These are phyloP conservation scores for Ustilago trichophora DNA, from an alignment of 1,284 basidiomycete species.

Conservation along the genomic window DNA sequence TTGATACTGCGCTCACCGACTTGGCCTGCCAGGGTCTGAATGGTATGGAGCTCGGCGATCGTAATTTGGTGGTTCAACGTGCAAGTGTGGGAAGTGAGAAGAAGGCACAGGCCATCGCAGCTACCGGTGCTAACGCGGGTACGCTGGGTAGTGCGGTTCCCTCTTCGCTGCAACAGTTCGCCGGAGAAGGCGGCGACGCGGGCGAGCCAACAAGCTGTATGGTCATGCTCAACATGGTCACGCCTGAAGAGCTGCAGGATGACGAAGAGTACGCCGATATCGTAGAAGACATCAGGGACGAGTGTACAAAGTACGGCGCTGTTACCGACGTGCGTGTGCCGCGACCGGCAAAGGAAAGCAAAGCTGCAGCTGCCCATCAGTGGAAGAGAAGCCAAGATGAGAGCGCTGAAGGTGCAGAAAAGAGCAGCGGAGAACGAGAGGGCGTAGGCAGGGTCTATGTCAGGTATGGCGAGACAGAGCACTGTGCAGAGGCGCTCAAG, in stretches of 20 bases:
- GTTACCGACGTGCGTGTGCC: constrained; percentile 63
- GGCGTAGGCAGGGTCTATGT: constrained; percentile 95
- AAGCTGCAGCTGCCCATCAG: constrained; percentile 56
- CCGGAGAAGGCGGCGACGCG: constrained; percentile 56
- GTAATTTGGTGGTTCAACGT: constrained; percentile 93
- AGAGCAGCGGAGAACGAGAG: constrained; percentile 77
- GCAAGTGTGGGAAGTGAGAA: constrained; percentile 79
- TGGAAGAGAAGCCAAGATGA: constrained; percentile 51
- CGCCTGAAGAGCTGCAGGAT: constrained; percentile 86
- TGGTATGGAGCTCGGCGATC: constrained; percentile 96
- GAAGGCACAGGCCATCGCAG: constrained; percentile 52
- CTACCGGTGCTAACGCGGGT: constrained; percentile 66
- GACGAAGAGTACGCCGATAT: constrained; percentile 94
- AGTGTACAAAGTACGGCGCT: constrained; percentile 69
- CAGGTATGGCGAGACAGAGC: constrained; percentile 75
- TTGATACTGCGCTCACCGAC: constrained; percentile 86
- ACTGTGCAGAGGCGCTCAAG: constrained; percentile 78
- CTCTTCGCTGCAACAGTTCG: constrained; percentile 58
- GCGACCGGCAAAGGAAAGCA: constrained; percentile 52
- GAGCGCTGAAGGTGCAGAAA: constrained; percentile 68
- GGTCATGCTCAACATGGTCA: constrained; percentile 99
- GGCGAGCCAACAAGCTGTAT: constrained; percentile 76
- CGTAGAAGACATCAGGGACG: constrained; percentile 91
- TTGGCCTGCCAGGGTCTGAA: constrained; percentile 95
- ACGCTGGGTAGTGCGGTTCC: constrained; percentile 54